A percentile compares a stretch with the other conserved stretches of the same genome.
Conservation (phyloP, 768 basidiomycete species). For the Gymnopilus junonius region DNA sequence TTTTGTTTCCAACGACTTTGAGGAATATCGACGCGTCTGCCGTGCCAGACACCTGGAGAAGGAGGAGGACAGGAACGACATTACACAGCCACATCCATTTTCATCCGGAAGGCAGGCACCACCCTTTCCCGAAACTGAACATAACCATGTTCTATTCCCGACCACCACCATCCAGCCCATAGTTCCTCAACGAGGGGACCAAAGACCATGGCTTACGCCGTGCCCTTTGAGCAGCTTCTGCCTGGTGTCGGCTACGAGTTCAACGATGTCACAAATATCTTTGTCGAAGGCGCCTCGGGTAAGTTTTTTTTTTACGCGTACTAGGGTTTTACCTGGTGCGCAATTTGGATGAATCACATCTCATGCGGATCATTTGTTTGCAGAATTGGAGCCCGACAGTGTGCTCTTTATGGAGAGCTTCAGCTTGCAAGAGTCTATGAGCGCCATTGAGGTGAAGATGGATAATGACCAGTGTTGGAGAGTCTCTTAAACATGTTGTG, state of each 20-base stretch:
- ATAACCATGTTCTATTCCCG: constrained; percentile 23
- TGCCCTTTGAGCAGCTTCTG: constrained; percentile 27
- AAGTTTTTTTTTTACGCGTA: constrained; percentile 17
- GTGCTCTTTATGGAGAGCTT: constrained; percentile 73
- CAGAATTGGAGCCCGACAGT: constrained; percentile 66
- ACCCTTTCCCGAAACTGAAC: constrained; percentile 4
- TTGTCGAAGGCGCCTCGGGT: constrained; percentile 69
- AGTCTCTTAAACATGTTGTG: constrained; percentile 5
- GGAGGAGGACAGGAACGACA: constrained; percentile 18
- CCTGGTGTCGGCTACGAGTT: constrained; percentile 67
- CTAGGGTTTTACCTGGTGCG: background rate
- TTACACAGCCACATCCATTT: constrained; percentile 38
- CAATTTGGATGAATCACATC: background rate
- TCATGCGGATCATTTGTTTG: constrained; percentile 4
- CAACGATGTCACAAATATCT: constrained; percentile 63
- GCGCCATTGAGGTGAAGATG: constrained; percentile 74
- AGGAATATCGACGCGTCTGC: constrained; percentile 23
- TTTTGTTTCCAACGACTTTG: constrained; percentile 6
- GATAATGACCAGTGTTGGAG: background rate
- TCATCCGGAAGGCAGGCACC: constrained; percentile 10
- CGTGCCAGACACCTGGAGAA: constrained; percentile 15
- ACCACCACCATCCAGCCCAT: constrained; percentile 15
- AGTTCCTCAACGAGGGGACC: constrained; percentile 5
- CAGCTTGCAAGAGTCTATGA: constrained; percentile 89
- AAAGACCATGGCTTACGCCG: constrained; percentile 17